Base-by-base conservation (phyloP, 371 early-diverging fungal species). In the Actinomortierella wolfii region DNA sequence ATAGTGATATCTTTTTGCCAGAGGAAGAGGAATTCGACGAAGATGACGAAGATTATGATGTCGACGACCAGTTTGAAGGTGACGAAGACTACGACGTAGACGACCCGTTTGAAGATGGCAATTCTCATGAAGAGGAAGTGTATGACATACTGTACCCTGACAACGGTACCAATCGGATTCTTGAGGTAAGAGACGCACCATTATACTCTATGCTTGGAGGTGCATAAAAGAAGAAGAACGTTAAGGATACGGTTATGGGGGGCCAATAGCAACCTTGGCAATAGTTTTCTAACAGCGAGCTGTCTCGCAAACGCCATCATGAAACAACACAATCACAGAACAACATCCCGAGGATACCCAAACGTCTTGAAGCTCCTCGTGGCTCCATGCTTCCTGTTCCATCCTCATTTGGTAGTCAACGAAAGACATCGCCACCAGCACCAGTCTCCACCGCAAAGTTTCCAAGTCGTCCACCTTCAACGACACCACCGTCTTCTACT, bases 321-420 rank as follows among this genome's bases (percentile, higher is more conserved):
- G 29, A 21, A 51, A 18, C 11, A 18, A 24, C 39, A 17, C 47
- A 5, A 24, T 24, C 21, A 51, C 49, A 71, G 71, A 71, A 65
- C 52, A 71, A 71, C 45, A 65, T 71, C 21, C 71, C 71, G 23
- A 61, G 71, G 43, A 71, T 65, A 40, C 71, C 71, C 4, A 56
- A 57, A n/a, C 58, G 49, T 4, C 54, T 71, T 13, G 65, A 65
- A 18, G 65, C 66, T 21, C 66, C 61, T 18, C 65, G 65, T 6
- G 71, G 71, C 6, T 71, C 71, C 21, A 57, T 50, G n/a, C 51
- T 71, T 1, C 71, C 71, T 29, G 61, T 71, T n/a, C 71, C 66
- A 11, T 57, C 59, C 14, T 49, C 65, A 11, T 34, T 34, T 0
- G 56, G 56, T 3, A 46, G 40, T 24, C 57, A 42, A 18, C 58